Percentiles rank a stretch among this genome's conserved stretches.
These are phyloP conservation scores for Dovyalis caffra DNA, from an alignment of 345 rosid species.

Conservation along the genomic window DNA sequence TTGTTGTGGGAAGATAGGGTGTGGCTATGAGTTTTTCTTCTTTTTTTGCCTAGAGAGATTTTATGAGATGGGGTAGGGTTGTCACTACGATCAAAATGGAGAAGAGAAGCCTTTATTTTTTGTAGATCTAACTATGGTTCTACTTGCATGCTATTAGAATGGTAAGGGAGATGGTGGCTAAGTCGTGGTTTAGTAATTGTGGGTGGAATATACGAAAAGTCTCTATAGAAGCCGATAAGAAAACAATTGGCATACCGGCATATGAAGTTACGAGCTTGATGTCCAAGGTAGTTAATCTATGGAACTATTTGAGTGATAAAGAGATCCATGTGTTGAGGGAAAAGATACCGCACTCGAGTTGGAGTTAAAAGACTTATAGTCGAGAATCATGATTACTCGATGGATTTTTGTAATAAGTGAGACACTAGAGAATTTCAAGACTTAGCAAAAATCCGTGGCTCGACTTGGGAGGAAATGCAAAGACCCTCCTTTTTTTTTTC, in stretches of 20 bases:
- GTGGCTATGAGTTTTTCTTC: no score
- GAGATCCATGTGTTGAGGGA: slow-evolving; percentile 45
- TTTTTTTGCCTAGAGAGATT: no score
- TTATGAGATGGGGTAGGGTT: no score
- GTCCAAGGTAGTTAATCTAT: slow-evolving; percentile 50
- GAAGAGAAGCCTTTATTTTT: no score
- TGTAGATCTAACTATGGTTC: no score
- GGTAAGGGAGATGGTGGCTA: slow-evolving; percentile 43
- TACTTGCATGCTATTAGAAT: no score
- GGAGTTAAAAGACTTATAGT: slow-evolving; percentile 53
- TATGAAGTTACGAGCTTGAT: slow-evolving; percentile 57
- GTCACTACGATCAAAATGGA: no score
- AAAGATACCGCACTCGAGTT: slow-evolving; percentile 40
- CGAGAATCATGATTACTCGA: slow-evolving; percentile 40
- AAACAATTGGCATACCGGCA: slow-evolving; percentile 51
- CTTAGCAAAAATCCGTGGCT: slow-evolving; percentile 44
- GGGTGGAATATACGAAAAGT: slow-evolving; percentile 41
- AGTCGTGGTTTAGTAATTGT: slow-evolving; percentile 53
- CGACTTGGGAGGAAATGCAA: slow-evolving; percentile 50
- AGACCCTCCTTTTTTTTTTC: slow-evolving; percentile 42
- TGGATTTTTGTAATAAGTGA: slow-evolving; percentile 60
- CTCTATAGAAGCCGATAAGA: slow-evolving; percentile 37
- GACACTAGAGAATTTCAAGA: slow-evolving; percentile 48
- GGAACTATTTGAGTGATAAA: slow-evolving; percentile 48
- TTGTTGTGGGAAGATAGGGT: no score